Evolutionary conservation across 2,329 filamentous ascomycete species (phyloP).

Genomic region (Aspergillus sp.): DNA sequence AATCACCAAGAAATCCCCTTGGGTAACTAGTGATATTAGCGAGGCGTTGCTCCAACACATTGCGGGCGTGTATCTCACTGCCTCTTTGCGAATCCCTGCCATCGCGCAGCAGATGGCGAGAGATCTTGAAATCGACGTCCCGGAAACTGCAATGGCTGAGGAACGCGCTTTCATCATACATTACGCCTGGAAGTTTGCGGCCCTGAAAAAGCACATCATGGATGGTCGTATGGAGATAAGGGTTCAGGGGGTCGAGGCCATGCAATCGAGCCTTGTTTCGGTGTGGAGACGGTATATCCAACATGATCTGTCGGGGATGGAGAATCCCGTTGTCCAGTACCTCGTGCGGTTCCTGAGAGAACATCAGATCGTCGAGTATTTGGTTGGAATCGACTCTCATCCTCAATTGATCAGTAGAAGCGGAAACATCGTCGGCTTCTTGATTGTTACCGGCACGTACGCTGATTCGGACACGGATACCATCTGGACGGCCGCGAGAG

Average conservation of each 20-base stretch:
- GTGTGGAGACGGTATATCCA: slow-evolving; percentile 64
- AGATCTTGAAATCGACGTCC: slow-evolving; percentile 36
- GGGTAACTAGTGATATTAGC: slow-evolving; percentile 44
- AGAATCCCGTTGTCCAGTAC: slow-evolving; percentile 61
- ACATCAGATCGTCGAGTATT: slow-evolving; percentile 76
- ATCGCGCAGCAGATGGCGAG: slow-evolving; percentile 35
- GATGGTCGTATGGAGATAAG: slow-evolving; percentile 90
- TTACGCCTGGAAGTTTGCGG: slow-evolving; percentile 66
- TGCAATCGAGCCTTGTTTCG: slow-evolving; percentile 68
- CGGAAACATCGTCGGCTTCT: slow-evolving; percentile 80
- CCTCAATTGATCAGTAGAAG: slow-evolving; percentile 82
- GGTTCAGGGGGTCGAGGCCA: slow-evolving; percentile 71
- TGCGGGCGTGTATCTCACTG: slow-evolving; percentile 28
- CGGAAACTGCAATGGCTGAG: slow-evolving; percentile 24
- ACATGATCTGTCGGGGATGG: slow-evolving; percentile 37
- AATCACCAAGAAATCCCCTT: slow-evolving; percentile 43
- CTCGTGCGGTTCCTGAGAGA: slow-evolving; percentile 68
- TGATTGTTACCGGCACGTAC: slow-evolving; percentile 77
- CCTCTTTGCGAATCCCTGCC: slow-evolving; percentile 30
- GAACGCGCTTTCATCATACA: slow-evolving; percentile 37
- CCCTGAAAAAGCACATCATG: slow-evolving; percentile 70
- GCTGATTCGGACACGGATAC: slow-evolving; percentile 69
- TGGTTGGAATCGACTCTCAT: slow-evolving; percentile 87
- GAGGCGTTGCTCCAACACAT: slow-evolving; percentile 36
- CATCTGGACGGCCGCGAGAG: slow-evolving; percentile 79